Percentiles rank a stretch among this genome's conserved stretches.
phyloP scores from a whole-genome alignment of 371 early-diverging fungal species.

The Rhizopus arrhizus region DNA sequence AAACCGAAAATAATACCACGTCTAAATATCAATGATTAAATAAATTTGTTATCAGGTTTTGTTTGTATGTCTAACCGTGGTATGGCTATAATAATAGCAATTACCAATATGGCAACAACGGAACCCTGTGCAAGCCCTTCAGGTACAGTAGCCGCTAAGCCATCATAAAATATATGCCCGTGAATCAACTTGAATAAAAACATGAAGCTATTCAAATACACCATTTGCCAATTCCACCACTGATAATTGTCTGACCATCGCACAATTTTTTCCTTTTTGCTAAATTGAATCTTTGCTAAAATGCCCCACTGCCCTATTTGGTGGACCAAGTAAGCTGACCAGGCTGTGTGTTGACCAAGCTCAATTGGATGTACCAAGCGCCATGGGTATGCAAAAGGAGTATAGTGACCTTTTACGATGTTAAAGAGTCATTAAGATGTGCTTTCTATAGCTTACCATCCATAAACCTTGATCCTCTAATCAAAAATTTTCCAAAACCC shows the following conservation, averaged over 20 bases:
- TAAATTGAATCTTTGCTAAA: constrained; percentile 28
- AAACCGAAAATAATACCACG: constrained; percentile 43
- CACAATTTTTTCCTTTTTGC: constrained; percentile 18
- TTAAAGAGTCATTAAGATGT: background rate
- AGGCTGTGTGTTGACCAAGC: constrained; percentile 27
- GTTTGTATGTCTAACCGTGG: constrained; percentile 25
- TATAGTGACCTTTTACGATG: constrained; percentile 29
- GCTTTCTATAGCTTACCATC: constrained; percentile 22
- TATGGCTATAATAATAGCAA: constrained; percentile 46
- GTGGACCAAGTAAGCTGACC: constrained; percentile 38
- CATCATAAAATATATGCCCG: constrained; percentile 42
- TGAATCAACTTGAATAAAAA: constrained; percentile 37
- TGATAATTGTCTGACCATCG: constrained; percentile 36
- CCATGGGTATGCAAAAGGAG: constrained; percentile 53
- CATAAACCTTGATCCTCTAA: constrained; percentile 38
- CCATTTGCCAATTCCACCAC: constrained; percentile 52
- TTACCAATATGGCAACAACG: constrained; percentile 41
- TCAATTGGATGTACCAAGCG: constrained; percentile 25
- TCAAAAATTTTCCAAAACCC: constrained; percentile 45
- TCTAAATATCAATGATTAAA: constrained; percentile 20
- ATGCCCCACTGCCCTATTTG: constrained; percentile 46
- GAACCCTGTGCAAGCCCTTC: constrained; percentile 48
- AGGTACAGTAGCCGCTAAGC: constrained; percentile 41
- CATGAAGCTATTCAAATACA: constrained; percentile 43
- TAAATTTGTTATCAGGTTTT: background rate